Evolutionary conservation across 1,139 yeast genomes (phyloP), one percentile per base, ranked within the genome.

Genomic region (Meyerozyma guilliermondii): DNA sequence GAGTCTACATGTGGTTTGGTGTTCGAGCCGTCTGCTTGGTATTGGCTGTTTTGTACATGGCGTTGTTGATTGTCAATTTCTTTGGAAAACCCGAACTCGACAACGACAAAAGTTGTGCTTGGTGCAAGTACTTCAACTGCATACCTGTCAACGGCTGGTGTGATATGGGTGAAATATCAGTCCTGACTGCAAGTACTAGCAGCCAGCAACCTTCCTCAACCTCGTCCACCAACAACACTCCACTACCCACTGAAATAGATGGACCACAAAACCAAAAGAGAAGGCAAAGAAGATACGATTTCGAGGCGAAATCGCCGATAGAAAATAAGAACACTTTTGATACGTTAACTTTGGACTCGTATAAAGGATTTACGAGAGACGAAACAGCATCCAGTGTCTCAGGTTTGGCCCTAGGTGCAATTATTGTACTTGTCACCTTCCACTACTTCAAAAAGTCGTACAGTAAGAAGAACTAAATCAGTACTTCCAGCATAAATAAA

Each of bases 121-220:
- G 91, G 91, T 84, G 91, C 65, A 81, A 81, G 58, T 83, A 83
- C 55, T 68, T 84, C 51, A 80, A 80, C 51, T 84, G 91, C 55
- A 59, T 84, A 20, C 91, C 91, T 0, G 85, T 83, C 8, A 72
- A 78, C 46, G 82, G 80, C 14, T 83, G 91, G 91, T 83, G 91
- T 59, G 83, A 81, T 40, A 60, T 64, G 38, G 87, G 87, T 5
- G 66, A 74, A 41, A 67, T 81, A 22, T 53, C 64, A 7, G 65
- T 71, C 2, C 36, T 33, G 36, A 33, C 36, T 4, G 14, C 33
- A 11, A 31, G 35, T 9, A 7, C 20, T 7, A 20, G 14, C 9
- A n/a, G 16, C 24, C 36, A 9, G 6, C 4, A 5, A 23, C 36
- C 36, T 20, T 11, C 36, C 9, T 16, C 36, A 10, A 33, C 26